Conservation (phyloP, 2,329 filamentous ascomycete species). For the Parascedosporium putredinis region DNA sequence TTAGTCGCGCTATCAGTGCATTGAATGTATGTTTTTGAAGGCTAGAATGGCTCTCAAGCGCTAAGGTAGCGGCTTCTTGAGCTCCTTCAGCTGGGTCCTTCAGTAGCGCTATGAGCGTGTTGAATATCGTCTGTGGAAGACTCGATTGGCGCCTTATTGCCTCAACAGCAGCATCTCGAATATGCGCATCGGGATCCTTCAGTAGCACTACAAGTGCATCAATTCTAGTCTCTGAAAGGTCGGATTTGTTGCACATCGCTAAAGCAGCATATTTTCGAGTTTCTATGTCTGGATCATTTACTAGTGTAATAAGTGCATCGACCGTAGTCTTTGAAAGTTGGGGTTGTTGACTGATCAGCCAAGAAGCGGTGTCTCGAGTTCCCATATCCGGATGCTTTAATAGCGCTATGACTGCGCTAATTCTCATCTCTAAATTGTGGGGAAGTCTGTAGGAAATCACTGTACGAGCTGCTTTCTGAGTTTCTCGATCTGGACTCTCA, state of each 20-base stretch:
- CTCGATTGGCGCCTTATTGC: background rate
- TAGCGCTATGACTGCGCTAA: too few species aligned
- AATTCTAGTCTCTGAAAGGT: background rate
- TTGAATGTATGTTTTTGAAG: background rate
- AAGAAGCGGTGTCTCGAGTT: too few species aligned
- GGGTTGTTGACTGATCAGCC: too few species aligned
- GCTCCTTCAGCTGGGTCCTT: background rate
- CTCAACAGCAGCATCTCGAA: background rate
- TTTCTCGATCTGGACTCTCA: too few species aligned
- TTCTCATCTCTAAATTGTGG: too few species aligned
- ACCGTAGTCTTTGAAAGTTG: too few species aligned
- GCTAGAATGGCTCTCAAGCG: background rate
- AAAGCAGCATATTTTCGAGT: slow-evolving; percentile 3
- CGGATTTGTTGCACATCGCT: background rate
- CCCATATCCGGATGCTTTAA: too few species aligned
- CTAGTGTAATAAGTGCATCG: too few species aligned
- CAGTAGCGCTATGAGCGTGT: background rate
- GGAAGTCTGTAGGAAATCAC: too few species aligned
- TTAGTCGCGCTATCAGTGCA: background rate
- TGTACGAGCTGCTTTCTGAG: too few species aligned
- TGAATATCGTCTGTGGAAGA: background rate
- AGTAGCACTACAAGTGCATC: background rate
- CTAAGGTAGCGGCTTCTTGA: background rate
- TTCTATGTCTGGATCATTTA: too few species aligned
- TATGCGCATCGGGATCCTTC: background rate